These are phyloP conservation scores for Geranium incanum DNA, from an alignment of 441 rosid species.

Conservation along the genomic window DNA sequence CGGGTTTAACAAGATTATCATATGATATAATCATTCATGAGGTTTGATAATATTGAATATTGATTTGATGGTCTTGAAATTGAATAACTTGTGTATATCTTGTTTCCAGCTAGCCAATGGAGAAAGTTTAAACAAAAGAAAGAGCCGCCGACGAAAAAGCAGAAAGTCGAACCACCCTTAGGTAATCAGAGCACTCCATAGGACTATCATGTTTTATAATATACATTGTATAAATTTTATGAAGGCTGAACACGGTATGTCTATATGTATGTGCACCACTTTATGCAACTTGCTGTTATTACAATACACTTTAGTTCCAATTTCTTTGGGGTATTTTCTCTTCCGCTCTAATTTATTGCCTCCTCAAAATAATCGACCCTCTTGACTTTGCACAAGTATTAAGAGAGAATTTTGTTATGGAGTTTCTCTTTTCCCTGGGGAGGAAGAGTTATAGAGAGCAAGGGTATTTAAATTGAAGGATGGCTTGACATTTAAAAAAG, in stretches of 20 bases:
- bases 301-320: too few species aligned
- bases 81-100: slow-evolving; percentile 12
- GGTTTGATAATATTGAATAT: not conserved
- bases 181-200: slow-evolving; percentile 33
- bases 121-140: slow-evolving; percentile 59
- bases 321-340: too few species aligned
- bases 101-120: slow-evolving; percentile 66
- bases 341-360: too few species aligned
- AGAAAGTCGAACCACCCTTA: slow-evolving; percentile 67
- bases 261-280: not conserved
- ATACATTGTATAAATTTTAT: not conserved
- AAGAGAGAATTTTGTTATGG: too few species aligned
- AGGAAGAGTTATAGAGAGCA: too few species aligned
- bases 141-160: slow-evolving; percentile 74
- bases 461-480: too few species aligned
- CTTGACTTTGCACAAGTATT: too few species aligned
- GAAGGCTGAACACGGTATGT: not conserved
- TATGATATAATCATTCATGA: not conserved
- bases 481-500: too few species aligned
- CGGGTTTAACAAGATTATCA: not conserved
- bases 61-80: not conserved
- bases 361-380: too few species aligned
- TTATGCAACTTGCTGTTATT: not conserved
- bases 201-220: not conserved
- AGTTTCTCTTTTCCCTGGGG: too few species aligned